phyloP scores from a whole-genome alignment of 441 rosid genomes.

The Pelargonium citronellum region DNA sequence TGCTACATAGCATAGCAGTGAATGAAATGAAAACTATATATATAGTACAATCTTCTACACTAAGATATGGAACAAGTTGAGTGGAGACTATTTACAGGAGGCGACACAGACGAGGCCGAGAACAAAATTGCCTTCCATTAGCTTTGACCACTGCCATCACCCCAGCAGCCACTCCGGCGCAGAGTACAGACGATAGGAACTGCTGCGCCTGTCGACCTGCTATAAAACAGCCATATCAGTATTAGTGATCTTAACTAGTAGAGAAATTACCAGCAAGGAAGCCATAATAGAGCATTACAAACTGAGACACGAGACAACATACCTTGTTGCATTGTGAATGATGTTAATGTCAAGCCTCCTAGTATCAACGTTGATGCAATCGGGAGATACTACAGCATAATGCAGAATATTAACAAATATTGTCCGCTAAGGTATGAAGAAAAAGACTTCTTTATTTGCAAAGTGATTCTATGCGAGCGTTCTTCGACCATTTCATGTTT shows the following conservation, averaged over 20 bases:
- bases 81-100: conserved; percentile 34
- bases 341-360: conserved; percentile 82
- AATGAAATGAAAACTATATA: not conserved
- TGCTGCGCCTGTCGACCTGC: conserved; percentile 74
- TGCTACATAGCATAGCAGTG: not conserved
- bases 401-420: not conserved
- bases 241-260: not conserved
- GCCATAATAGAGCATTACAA: not conserved
- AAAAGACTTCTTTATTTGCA: not conserved
- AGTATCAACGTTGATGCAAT: conserved; percentile 83
- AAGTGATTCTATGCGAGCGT: not conserved
- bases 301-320: conserved; percentile 9
- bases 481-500: not conserved
- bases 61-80: not conserved
- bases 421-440: not conserved
- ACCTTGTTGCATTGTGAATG: conserved; percentile 84
- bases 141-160: conserved; percentile 69
- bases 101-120: conserved; percentile 85
- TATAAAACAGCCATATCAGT: conserved; percentile 14
- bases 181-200: conserved; percentile 56
- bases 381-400: conserved; percentile 69
- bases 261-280: not conserved
- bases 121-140: conserved; percentile 82
- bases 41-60: conserved; percentile 3
- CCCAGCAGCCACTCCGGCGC: conserved; percentile 88